Evolutionary conservation across 225 moss, liverwort and hornwort species (phyloP), one percentile per base, ranked within the genome.

Genomic region (Physcomitrium patens): DNA sequence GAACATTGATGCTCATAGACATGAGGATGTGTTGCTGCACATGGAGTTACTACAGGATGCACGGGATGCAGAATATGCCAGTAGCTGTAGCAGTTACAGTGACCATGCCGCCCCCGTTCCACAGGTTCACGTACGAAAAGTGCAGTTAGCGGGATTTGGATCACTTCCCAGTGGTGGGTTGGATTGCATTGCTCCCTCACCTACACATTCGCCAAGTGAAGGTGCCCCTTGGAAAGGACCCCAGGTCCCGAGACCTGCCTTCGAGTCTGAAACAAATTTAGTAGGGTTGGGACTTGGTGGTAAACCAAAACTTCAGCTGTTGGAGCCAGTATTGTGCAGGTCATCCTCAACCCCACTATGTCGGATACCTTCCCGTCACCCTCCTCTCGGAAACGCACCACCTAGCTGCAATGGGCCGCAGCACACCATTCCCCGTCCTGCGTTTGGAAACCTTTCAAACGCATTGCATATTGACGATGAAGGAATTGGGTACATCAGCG

Each of bases 21-120:
- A 97, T 77, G 96, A 93, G 76, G 94, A 97, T 68, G 92, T 97
- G 31, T 80, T 94, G 55, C 89, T 97, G 66, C 96, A 97, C 76
- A 94, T 97, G 92, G 81, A 80, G 69, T 86, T 97, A 76, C 84
- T 97, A 43, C 86, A 88, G 51, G 91, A 97, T 71, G 96, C 94
- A 47, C 86, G 91, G 72, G 86, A 97, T 75, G 87, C 77, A 50
- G 96, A 94, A 43, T 80, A 67, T 65, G 88, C 78, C 10, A 78
- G 71, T 3, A 85, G 78, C 66, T 83, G 83, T 46, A 71, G 85
- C 60, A 85, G 83, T 70, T 78, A 76, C 44, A 78, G 67, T 27
- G 81, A 77, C 27, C 76, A 75, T 50, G 31, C 78, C 8, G 84
- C 77, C 61, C 88, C 83, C 6, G 86, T 83, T 55, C 94, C 97